Evolutionary conservation across 1,139 yeast genomes (phyloP).

Genomic region (Saccharomycopsis hybrid): DNA sequence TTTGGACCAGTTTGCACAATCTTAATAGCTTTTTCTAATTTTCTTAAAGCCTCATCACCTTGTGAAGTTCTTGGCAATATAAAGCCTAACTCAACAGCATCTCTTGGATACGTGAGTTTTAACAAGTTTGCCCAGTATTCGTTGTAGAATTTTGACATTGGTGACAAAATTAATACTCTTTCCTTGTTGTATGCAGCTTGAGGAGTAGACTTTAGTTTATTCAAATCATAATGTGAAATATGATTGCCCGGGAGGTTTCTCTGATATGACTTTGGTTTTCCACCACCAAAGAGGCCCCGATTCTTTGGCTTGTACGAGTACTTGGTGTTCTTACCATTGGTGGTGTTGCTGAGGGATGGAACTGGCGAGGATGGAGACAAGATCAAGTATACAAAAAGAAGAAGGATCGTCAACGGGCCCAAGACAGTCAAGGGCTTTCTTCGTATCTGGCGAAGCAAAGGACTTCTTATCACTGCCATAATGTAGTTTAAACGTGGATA

Average conservation of each 20-base stretch:
- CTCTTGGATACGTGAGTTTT: conserved; percentile 73
- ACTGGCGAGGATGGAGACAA: conserved; percentile 29
- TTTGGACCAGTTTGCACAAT: conserved; percentile 54
- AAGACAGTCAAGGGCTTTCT: conserved; percentile 46
- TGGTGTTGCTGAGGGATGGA: conserved; percentile 5
- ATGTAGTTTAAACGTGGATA: too few relatives aligned
- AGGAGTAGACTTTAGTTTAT: conserved; percentile 62
- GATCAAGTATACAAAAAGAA: conserved; percentile 39
- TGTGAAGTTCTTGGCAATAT: conserved; percentile 75
- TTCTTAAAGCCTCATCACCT: conserved; percentile 71
- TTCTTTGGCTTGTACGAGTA: conserved; percentile 47
- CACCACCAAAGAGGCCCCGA: conserved; percentile 42
- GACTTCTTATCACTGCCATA: conserved; percentile 27
- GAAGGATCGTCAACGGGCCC: conserved; percentile 40
- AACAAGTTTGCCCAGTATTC: conserved; percentile 84
- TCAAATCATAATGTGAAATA: conserved; percentile 79
- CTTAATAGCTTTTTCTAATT: conserved; percentile 69
- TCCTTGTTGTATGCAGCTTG: conserved; percentile 70
- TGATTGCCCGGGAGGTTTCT: conserved; percentile 67
- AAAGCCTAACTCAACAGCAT: conserved; percentile 79
- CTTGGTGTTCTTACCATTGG: conserved; percentile 26
- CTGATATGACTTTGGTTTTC: conserved; percentile 20
- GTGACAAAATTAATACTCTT: conserved; percentile 77
- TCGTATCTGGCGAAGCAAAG: conserved; percentile 49
- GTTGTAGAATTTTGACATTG: conserved; percentile 78